phyloP scores from a whole-genome alignment of 169 alveolate species.

The Plasmodium chabaudi region DNA sequence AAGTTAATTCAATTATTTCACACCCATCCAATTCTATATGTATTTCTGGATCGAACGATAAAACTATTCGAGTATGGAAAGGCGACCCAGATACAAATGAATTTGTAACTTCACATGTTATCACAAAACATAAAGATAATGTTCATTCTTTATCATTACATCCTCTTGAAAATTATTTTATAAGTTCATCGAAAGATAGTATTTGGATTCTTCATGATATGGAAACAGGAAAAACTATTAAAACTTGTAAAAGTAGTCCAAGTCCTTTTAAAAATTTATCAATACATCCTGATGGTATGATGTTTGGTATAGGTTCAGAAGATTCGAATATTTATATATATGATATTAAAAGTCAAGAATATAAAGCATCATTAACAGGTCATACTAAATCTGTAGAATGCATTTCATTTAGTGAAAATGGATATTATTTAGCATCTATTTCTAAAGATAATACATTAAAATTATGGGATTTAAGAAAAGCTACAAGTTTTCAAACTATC shows the following conservation, averaged over 20 bases:
- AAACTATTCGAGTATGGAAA: constrained; percentile 85
- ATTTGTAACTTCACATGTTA: constrained; percentile 77
- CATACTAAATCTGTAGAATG: constrained; percentile 53
- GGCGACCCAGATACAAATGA: constrained; percentile 76
- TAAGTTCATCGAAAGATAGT: constrained; percentile 82
- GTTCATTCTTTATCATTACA: constrained; percentile 83
- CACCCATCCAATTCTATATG: constrained; percentile 78
- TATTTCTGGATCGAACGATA: constrained; percentile 86
- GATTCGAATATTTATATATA: constrained; percentile 88
- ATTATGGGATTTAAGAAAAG: constrained; percentile 88
- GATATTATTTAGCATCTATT: constrained; percentile 88
- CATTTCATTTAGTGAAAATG: constrained; percentile 89
- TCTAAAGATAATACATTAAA: constrained; percentile 82
- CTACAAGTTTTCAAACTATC: constrained; percentile 79
- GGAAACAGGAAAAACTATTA: constrained; percentile 84
- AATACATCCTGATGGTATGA: constrained; percentile 92
- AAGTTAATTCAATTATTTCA: constrained; percentile 79
- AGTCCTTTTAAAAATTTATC: constrained; percentile 74
- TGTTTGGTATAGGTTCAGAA: constrained; percentile 85
- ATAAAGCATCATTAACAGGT: constrained; percentile 79
- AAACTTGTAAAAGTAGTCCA: constrained; percentile 81
- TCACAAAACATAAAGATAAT: constrained; percentile 84
- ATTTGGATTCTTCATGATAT: constrained; percentile 86
- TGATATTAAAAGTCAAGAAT: constrained; percentile 86
- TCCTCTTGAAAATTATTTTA: constrained; percentile 87